Conservation (phyloP, 2,329 filamentous ascomycete species). For the Fusarium praegraminearum region DNA sequence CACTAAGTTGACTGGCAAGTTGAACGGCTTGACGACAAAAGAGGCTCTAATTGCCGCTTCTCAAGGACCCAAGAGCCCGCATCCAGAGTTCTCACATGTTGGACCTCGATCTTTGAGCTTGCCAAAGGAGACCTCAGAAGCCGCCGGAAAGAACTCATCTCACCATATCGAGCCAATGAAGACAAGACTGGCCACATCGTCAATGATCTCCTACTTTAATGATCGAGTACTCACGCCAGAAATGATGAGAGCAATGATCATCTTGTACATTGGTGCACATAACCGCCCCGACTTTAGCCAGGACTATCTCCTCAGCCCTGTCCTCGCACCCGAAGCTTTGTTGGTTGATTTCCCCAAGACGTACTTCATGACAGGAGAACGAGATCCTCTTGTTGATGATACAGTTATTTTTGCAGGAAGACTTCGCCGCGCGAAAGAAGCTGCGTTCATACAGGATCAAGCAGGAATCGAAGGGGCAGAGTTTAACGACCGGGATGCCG, state of each 20-base stretch:
- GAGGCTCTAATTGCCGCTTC: slow-evolving; percentile 22
- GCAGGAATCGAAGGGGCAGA: slow-evolving; percentile 47
- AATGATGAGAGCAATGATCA: slow-evolving; percentile 99
- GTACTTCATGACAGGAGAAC: slow-evolving; percentile 93
- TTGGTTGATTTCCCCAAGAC: slow-evolving; percentile 92
- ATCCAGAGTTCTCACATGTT: slow-evolving; percentile 65
- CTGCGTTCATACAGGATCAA: slow-evolving; percentile 47
- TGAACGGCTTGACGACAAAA: slow-evolving; percentile 13
- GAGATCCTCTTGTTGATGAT: slow-evolving; percentile 95
- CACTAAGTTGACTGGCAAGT: slow-evolving; percentile 11
- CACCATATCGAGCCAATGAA: slow-evolving; percentile 71
- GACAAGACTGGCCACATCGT: slow-evolving; percentile 92
- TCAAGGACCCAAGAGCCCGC: slow-evolving; percentile 50
- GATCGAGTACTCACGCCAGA: slow-evolving; percentile 94
- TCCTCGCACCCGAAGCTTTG: slow-evolving; percentile 86
- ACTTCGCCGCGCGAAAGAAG: slow-evolving; percentile 81
- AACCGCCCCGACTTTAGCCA: slow-evolving; percentile 92
- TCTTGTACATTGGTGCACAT: slow-evolving; percentile 94
- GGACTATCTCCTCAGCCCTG: slow-evolving; percentile 90
- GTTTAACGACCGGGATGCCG: slow-evolving; percentile 57
- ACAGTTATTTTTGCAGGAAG: slow-evolving; percentile 95
- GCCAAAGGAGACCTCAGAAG: slow-evolving; percentile 30
- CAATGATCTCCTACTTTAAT: slow-evolving; percentile 98
- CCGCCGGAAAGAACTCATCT: slow-evolving; percentile 53
- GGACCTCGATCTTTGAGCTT: slow-evolving; percentile 54